Evolutionary conservation across 2,329 filamentous ascomycete species (phyloP).

Genomic region (Xylaria polymorpha): DNA sequence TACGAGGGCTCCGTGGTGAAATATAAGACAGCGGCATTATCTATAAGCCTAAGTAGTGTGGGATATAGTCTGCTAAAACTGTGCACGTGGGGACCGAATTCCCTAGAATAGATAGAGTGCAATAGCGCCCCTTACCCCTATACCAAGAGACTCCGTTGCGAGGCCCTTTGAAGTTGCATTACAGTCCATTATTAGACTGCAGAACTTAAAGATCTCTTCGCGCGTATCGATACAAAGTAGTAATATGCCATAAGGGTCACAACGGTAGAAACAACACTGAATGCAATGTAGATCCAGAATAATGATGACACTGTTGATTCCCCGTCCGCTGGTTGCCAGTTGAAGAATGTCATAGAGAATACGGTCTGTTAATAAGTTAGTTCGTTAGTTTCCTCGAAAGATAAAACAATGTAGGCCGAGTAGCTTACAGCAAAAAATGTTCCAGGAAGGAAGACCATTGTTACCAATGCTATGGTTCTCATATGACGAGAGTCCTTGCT

Average conservation of each 20-base stretch:
- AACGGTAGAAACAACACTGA: conserved; percentile 16
- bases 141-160: too few species aligned
- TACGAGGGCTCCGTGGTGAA: too few species aligned
- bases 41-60: too few species aligned
- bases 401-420: too few species aligned
- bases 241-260: neutral
- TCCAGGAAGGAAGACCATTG: conserved; percentile 38
- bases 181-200: neutral
- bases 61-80: too few species aligned
- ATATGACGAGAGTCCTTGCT: conserved; percentile 45
- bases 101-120: too few species aligned
- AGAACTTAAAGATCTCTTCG: neutral
- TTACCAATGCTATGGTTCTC: conserved; percentile 42
- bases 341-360: conserved; percentile 40
- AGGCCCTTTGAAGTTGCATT: neutral
- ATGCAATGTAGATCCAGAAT: conserved; percentile 34
- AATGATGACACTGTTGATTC: conserved; percentile 25
- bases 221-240: neutral
- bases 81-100: too few species aligned
- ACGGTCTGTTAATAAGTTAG: conserved; percentile 24
- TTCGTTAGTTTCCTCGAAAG: neutral
- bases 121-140: too few species aligned
- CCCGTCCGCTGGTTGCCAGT: conserved; percentile 24
- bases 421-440: conserved; percentile 37
- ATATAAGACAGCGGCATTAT: too few species aligned